These are phyloP conservation scores for Phytophthora sp. DNA, from an alignment of 352 stramenopile species.

Conservation along the genomic window DNA sequence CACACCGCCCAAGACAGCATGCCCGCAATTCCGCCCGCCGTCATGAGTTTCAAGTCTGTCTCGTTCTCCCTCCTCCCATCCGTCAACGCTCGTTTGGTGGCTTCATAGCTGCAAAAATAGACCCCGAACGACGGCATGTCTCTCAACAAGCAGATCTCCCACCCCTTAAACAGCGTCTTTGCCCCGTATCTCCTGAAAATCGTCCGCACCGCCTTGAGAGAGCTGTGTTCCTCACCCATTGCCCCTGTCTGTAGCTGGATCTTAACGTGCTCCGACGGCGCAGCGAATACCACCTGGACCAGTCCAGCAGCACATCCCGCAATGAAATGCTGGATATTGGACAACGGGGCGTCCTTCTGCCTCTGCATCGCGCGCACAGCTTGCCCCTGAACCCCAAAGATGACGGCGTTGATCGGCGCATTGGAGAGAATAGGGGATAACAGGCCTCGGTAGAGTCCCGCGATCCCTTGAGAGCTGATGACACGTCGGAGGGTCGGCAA, in stretches of 20 bases:
- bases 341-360: conserved; percentile 37
- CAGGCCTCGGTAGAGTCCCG: conserved; percentile 72
- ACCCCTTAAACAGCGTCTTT: conserved; percentile 66
- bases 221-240: conserved; percentile 52
- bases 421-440: conserved; percentile 83
- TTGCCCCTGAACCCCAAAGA: conserved; percentile 76
- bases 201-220: conserved; percentile 49
- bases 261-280: conserved; percentile 79
- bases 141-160: conserved; percentile 61
- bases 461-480: conserved; percentile 49
- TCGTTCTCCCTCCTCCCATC: conserved; percentile 55
- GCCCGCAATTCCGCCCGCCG: conserved; percentile 72
- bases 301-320: conserved; percentile 58
- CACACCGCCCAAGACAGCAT: conserved; percentile 79
- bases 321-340: conserved; percentile 56
- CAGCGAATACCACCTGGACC: conserved; percentile 70
- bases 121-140: conserved; percentile 78
- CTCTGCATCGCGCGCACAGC: conserved; percentile 48
- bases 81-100: conserved; percentile 60
- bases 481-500: conserved; percentile 58
- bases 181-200: conserved; percentile 49
- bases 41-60: conserved; percentile 63
- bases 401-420: conserved; percentile 83
- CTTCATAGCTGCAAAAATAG: conserved; percentile 83
- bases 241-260: conserved; percentile 77